Percentiles rank a stretch among this genome's conserved stretches.
These are phyloP conservation scores for Magnolia kwangsiensis DNA, from an alignment of 164 flowering plant species.

Conservation along the genomic window DNA sequence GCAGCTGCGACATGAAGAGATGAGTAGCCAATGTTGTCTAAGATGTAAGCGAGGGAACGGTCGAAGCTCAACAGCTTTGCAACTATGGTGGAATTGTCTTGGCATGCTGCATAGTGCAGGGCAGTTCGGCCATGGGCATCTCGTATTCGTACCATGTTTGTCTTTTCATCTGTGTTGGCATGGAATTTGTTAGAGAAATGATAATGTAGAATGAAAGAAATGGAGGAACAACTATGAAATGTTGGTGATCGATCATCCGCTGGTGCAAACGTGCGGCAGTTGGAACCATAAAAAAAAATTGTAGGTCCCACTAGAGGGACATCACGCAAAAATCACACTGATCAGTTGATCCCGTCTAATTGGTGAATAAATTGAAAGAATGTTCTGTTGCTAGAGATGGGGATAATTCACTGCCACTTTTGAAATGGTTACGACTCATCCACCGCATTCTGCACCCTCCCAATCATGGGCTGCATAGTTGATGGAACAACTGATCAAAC, in stretches of 20 bases:
- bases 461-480: too few relatives aligned
- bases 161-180: not conserved
- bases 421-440: not conserved
- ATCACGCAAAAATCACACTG: too few relatives aligned
- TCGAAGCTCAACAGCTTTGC: not conserved
- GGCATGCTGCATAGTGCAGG: conserved; percentile 9
- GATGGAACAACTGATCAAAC: too few relatives aligned
- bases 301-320: too few relatives aligned
- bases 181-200: not conserved
- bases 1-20: conserved; percentile 8
- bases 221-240: too few relatives aligned
- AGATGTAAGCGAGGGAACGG: conserved; percentile 3
- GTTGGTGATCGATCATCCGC: too few relatives aligned
- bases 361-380: too few relatives aligned
- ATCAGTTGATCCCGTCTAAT: too few relatives aligned
- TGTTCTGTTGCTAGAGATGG: too few relatives aligned
- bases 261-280: too few relatives aligned
- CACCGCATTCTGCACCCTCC: not conserved
- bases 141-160: not conserved
- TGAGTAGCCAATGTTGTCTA: conserved; percentile 1
- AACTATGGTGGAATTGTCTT: not conserved
- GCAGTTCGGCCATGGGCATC: conserved; percentile 2
- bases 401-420: too few relatives aligned
- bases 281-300: too few relatives aligned
- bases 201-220: not conserved